Evolutionary conservation across 306 rosid genomes (phyloP).

Genomic region (Quercus parvula): DNA sequence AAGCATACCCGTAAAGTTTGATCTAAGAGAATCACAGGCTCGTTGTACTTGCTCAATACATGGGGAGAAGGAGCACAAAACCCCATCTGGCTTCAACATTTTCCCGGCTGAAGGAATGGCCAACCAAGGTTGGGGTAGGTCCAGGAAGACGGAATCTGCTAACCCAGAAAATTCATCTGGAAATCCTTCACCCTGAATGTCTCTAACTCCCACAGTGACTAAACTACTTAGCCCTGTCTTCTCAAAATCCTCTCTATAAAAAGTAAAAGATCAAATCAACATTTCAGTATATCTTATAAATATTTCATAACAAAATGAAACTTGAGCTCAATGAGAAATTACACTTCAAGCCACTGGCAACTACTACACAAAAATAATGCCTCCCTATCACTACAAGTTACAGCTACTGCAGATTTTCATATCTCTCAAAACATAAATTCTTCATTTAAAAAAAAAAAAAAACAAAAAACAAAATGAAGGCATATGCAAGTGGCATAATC

Average conservation of each 20-base stretch:
- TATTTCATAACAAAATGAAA: not conserved
- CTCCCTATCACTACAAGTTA: not conserved
- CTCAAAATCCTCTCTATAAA: conserved; percentile 76
- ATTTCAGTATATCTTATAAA: not conserved
- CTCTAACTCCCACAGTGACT: conserved; percentile 71
- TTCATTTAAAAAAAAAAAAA: no score
- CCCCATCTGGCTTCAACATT: conserved; percentile 67
- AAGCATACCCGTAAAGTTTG: conserved; percentile 57
- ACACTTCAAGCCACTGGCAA: not conserved
- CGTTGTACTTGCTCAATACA: conserved; percentile 83
- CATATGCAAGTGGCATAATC: no score
- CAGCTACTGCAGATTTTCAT: not conserved
- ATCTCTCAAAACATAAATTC: not conserved
- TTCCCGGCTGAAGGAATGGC: conserved; percentile 77
- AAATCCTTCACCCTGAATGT: conserved; percentile 88
- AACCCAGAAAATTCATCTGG: conserved; percentile 55
- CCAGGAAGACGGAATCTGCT: conserved; percentile 77
- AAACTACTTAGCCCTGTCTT: conserved; percentile 69
- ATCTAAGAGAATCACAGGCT: conserved; percentile 58
- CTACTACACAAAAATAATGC: not conserved
- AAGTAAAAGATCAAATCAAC: conserved; percentile 1
- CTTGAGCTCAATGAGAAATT: not conserved
- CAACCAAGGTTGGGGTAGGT: conserved; percentile 92
- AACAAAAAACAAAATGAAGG: no score
- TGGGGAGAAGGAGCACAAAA: conserved; percentile 79